These are phyloP conservation scores for Ceratocystis destructans DNA, from an alignment of 2,329 filamentous ascomycete genomes.

Conservation along the genomic window DNA sequence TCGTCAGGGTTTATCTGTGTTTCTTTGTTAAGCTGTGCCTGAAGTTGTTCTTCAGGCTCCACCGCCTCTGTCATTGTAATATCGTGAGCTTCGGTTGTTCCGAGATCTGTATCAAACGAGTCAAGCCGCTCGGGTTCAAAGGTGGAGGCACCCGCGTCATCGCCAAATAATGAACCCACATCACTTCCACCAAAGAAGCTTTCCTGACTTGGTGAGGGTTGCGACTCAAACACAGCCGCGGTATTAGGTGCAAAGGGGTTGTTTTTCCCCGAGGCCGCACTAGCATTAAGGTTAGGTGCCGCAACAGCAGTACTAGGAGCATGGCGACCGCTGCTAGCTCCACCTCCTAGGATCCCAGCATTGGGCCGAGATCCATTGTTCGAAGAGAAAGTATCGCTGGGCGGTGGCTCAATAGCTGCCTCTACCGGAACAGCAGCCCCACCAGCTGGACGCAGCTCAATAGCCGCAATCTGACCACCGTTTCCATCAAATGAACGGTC, in stretches of 20 bases:
- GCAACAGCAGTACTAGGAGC: conserved; percentile 26
- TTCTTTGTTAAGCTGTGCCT: conserved; percentile 23
- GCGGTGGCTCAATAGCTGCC: conserved; percentile 27
- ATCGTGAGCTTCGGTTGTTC: conserved; percentile 52
- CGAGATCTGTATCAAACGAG: conserved; percentile 41
- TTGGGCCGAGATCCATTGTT: conserved; percentile 36
- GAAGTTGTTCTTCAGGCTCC: conserved; percentile 24
- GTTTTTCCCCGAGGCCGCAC: not conserved
- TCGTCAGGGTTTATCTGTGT: not conserved
- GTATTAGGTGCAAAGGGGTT: conserved; percentile 15
- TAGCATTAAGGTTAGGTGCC: not conserved
- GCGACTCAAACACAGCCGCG: conserved; percentile 27
- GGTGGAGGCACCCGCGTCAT: conserved; percentile 36
- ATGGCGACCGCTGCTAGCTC: conserved; percentile 21
- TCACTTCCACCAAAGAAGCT: conserved; percentile 74
- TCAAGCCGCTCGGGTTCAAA: conserved; percentile 49
- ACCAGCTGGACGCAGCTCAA: conserved; percentile 71
- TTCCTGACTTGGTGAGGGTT: conserved; percentile 57
- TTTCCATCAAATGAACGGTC: conserved; percentile 63
- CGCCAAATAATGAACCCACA: conserved; percentile 77
- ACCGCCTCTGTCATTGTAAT: not conserved
- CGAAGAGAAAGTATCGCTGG: conserved; percentile 58
- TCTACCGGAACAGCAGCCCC: conserved; percentile 63
- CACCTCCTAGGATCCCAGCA: conserved; percentile 23
- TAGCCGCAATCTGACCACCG: conserved; percentile 71